Evolutionary conservation across 2,329 filamentous ascomycete genomes (phyloP), one percentile per base, ranked within the genome.

Genomic region (Chlorencoelia australis): DNA sequence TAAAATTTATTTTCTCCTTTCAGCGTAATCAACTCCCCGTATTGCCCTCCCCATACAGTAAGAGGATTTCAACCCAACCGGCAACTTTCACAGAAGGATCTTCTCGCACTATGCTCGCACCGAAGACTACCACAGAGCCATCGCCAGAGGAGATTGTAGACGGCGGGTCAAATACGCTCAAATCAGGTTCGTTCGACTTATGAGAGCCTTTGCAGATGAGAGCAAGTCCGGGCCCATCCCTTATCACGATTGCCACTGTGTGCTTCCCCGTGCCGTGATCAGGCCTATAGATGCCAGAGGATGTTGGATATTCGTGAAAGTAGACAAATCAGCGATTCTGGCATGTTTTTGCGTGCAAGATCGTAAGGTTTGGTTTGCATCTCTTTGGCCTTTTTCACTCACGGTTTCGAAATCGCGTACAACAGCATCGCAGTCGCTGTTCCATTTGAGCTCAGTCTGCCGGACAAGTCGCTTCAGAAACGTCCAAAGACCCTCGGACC

Each of bases 111-210:
- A 35, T 35, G 15, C n/a, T 18, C 9, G 15, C 22, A 22, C 31
- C 15, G 21, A 37, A 37, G 18, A 31, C 35, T 30, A 31, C 18
- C 20, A 37, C 20, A 31, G 35, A 37, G 13, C 27, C 35, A 22
- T 37, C 28, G 28, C 27, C 35, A 11, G 19, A 30, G 13, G 26
- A 37, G 8, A 2, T 30, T 19, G 20, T 4, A 15, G 35, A 25
- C 3, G 22, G 35, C 11, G 35, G 5, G 13, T 15, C 35, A 15
- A 37, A 30, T 32, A 16, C 16, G 28, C 28, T 37, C 19, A 26
- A 9, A 37, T 37, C 27, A 7, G 25, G 35, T 19, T 37, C 35
- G 35, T 37, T 37, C 35, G 35, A 37, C n/a, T 37, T 37, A 13
- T 37, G 28, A 18, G 27, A 37, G 18, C 27, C 20, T 37, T 31